Percentiles rank a stretch among this genome's conserved stretches.
These are phyloP conservation scores for Circinella umbellata DNA, from an alignment of 371 early-diverging fungal genomes.

Conservation along the genomic window DNA sequence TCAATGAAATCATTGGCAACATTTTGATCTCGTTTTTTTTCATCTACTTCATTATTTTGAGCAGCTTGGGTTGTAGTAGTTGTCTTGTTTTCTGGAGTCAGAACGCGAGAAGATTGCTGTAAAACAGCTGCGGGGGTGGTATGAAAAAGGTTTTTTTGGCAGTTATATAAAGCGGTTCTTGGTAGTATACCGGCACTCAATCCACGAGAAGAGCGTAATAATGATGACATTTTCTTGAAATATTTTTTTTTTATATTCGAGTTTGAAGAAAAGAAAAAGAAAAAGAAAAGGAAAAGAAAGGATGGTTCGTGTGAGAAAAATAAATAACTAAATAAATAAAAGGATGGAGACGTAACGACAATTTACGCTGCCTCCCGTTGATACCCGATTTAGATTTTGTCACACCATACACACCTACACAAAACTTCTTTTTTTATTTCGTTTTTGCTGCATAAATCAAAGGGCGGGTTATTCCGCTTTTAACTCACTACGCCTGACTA, in stretches of 20 bases:
- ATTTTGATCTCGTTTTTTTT: constrained; percentile 15
- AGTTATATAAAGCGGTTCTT: neutral
- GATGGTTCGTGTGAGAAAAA: no score
- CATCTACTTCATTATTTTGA: constrained; percentile 4
- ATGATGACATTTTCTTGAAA: neutral
- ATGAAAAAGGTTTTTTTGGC: neutral
- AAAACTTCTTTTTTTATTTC: no score
- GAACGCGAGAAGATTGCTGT: neutral
- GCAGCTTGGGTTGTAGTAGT: no score
- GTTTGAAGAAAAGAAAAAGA: neutral
- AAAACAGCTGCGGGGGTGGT: neutral
- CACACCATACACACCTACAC: no score
- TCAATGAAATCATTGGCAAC: constrained; percentile 44
- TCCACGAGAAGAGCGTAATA: constrained; percentile 10
- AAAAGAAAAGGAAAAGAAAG: neutral
- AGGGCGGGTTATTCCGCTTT: no score
- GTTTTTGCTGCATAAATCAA: no score
- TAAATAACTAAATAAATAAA: no score
- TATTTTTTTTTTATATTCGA: neutral
- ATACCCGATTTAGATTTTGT: no score
- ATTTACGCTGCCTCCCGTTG: no score
- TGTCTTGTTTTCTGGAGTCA: neutral
- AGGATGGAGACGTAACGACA: no score
- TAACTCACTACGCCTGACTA: no score
- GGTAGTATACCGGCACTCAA: neutral